Base-by-base conservation (phyloP, 1,284 basidiomycete species). In the Cutaneotrichosporon arboriforme region DNA sequence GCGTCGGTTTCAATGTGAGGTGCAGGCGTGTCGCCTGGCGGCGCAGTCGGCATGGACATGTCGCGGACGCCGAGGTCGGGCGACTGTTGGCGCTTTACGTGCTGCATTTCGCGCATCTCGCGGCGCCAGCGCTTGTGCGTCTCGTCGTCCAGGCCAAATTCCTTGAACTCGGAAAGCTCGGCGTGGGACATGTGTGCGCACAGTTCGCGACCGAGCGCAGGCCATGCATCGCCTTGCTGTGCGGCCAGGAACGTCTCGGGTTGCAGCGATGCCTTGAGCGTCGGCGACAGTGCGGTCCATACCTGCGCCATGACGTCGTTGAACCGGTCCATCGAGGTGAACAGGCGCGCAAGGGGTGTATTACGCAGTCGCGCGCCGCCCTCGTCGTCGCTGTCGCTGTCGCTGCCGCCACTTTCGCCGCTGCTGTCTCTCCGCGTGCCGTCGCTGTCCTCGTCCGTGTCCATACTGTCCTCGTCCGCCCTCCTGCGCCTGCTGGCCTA, bases 101-200 rank as follows among this genome's bases (percentile, higher is more conserved):
- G 38, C 31, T 33, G 47, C 39, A 10, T 10, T 23, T 23, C 39
- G 38, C 22, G 21, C 23, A 26, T 26, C 47, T 35, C 22, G 26
- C 35, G n/a, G 12, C 48, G 40, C 40, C 34, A 41, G 21, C 41
- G 18, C 18, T 31, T 26, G 21, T 37, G 23, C 36, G 36, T 9
- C 26, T 33, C 49, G 14, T 20, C 17, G 36, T 51, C 49, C 17
- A 44, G 36, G 23, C 44, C 36, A 42, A 44, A 36, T 4, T 43
- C 49, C 33, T 44, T 42, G n/a, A 51, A 38, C 42, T 38, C 36
- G 22, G 37, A 35, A 23, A 51, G 49, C 13, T 44, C 35, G 9
- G 42, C 23, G 17, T 26, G 23, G 18, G 41, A 13, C 10, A 51
- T n/a, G 18, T 33, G 22, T 18, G 42, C 42, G 22, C 43, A 44